These are phyloP conservation scores for Vaccinium vitisidaea DNA, from an alignment of 148 eudicot genomes.

Conservation along the genomic window DNA sequence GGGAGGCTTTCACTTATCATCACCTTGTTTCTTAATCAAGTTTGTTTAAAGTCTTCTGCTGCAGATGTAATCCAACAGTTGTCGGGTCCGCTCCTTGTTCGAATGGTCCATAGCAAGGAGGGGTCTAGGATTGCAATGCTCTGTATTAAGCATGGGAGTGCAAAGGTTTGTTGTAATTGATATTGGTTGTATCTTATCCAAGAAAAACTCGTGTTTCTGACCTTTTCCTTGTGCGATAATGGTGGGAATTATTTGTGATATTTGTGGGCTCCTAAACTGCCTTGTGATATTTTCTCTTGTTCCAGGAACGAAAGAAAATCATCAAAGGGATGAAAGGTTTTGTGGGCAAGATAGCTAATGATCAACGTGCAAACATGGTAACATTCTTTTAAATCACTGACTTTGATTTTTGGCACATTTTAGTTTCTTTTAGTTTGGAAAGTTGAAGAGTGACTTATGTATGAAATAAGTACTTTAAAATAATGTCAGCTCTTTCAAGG, in stretches of 20 bases:
- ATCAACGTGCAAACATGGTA: conserved; percentile 75
- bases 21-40: conserved; percentile 24
- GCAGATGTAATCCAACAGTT: conserved; percentile 74
- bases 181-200: not conserved
- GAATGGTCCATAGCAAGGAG: conserved; percentile 81
- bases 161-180: conserved; percentile 58
- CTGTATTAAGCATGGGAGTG: conserved; percentile 83
- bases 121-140: conserved; percentile 82
- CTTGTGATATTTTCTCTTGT: conserved; percentile 5
- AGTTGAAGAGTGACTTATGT: not conserved
- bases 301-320: conserved; percentile 83
- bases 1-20: not conserved
- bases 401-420: not conserved
- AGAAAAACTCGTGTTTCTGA: not conserved
- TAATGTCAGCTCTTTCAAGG: not conserved
- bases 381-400: conserved; percentile 17
- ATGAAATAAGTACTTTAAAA: too few species aligned
- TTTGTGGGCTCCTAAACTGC: conserved; percentile 19
- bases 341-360: conserved; percentile 66
- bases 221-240: conserved; percentile 1
- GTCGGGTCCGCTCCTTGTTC: conserved; percentile 68
- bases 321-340: conserved; percentile 81
- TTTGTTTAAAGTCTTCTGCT: conserved; percentile 63
- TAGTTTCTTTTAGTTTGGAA: conserved; percentile 1
- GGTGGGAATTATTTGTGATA: not conserved